Conservation (phyloP, 352 stramenopile species). For the Aphanomyces invadans region DNA sequence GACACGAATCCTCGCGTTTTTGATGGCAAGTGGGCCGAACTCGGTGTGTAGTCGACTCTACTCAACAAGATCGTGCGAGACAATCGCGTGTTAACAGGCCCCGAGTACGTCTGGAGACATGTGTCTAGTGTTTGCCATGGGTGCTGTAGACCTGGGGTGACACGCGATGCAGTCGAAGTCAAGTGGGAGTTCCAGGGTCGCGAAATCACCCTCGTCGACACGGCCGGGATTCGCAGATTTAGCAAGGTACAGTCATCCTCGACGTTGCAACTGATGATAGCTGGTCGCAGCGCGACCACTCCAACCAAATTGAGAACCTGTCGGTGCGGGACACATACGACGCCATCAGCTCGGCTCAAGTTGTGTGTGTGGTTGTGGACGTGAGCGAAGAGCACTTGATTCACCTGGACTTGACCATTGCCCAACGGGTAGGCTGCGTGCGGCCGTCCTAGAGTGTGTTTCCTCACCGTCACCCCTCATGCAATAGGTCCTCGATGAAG, state of each 20-base stretch:
- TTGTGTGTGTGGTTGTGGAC: constrained; percentile 75
- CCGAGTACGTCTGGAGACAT: constrained; percentile 43
- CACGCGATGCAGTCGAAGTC: constrained; percentile 74
- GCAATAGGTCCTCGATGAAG: constrained; percentile 71
- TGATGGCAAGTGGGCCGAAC: no score
- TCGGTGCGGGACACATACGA: constrained; percentile 75
- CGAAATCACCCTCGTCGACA: constrained; percentile 75
- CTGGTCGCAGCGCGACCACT: constrained; percentile 51
- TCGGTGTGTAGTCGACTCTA: constrained; percentile 57
- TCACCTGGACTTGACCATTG: constrained; percentile 81
- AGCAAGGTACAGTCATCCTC: constrained; percentile 38
- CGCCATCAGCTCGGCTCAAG: constrained; percentile 69
- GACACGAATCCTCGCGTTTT: no score
- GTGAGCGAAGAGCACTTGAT: constrained; percentile 77
- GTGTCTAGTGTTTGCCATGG: background rate
- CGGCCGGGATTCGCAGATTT: constrained; percentile 70
- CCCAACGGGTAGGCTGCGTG: constrained; percentile 33
- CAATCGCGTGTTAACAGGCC: constrained; percentile 69
- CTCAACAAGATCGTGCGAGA: constrained; percentile 77
- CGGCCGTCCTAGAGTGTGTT: background rate
- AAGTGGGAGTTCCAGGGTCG: constrained; percentile 63
- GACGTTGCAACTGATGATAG: background rate
- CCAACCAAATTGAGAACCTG: constrained; percentile 79
- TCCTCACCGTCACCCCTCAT: no score
- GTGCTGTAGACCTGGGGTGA: constrained; percentile 55